A percentile compares a stretch with the other conserved stretches of the same genome.
Evolutionary conservation across 352 stramenopile species (phyloP).

Genomic region (Phytophthora multivora): DNA sequence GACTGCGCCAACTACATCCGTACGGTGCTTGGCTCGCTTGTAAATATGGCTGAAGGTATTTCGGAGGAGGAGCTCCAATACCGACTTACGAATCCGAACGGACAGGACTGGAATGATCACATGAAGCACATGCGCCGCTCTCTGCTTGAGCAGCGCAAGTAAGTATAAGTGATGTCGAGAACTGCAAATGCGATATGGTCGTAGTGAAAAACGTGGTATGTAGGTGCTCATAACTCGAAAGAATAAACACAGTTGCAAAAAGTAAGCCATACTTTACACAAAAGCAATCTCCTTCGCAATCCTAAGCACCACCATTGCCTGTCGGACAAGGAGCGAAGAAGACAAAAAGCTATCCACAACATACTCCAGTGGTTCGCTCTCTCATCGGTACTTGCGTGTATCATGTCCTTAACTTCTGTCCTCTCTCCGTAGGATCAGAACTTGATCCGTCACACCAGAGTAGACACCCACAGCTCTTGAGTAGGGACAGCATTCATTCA

Average conservation of each 20-base stretch:
- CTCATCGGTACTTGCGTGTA: constrained; percentile 9
- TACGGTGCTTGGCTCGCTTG: constrained; percentile 88
- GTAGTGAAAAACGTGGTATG: too few species aligned
- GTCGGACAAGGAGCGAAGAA: constrained; percentile 8
- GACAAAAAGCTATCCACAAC: constrained; percentile 13
- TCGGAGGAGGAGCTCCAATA: constrained; percentile 92
- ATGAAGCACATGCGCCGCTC: constrained; percentile 81
- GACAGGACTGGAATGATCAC: constrained; percentile 81
- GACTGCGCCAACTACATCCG: constrained; percentile 90
- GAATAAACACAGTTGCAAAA: constrained; percentile 26
- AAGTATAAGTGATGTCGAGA: constrained; percentile 17
- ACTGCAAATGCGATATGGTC: constrained; percentile 5
- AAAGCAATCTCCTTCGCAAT: constrained; percentile 24
- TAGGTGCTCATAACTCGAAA: neutral
- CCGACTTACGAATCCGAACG: constrained; percentile 73
- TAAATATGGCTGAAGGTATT: constrained; percentile 92
- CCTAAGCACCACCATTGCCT: constrained; percentile 2
- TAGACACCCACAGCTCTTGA: constrained; percentile 12
- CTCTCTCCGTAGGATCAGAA: constrained; percentile 4
- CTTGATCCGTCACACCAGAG: constrained; percentile 19
- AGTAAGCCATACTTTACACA: constrained; percentile 41
- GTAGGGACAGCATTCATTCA: constrained; percentile 10
- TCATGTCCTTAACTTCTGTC: constrained; percentile 17
- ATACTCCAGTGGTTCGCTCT: constrained; percentile 6
- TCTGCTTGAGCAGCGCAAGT: constrained; percentile 63